Evolutionary conservation across 2,329 filamentous ascomycete genomes (phyloP), one percentile per base, ranked within the genome.

Genomic region (Pseudocercospora crystallina): DNA sequence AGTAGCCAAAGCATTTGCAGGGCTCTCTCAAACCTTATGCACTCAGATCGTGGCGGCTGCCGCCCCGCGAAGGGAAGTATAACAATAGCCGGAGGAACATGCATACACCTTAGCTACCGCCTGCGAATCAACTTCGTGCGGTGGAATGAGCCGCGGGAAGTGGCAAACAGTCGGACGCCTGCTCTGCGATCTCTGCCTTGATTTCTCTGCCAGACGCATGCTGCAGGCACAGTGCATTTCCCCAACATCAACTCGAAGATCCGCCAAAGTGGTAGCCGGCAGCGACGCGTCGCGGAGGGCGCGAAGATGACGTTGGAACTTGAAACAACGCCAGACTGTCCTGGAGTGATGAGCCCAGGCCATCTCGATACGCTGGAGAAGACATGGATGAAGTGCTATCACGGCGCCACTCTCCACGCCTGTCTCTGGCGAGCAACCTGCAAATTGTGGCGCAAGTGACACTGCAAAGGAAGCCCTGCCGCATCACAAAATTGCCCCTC

Each of bases 301-400:
- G 20, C 20, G 20, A 26, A 26, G 20, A 32, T 30, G 17, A 38
- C 17, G 43, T 29, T 29, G 33, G 32, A 45, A 20, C 17, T 36
- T 43, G 41, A 43, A 43, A 43, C 41, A 17, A 43, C 30, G 41
- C 14, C n/a, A 43, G 11, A 13, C 14, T 29, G 41, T 43, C 29
- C 14, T 42, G 5, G 10, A 17, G 33, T 33, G 41, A 43, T 33
- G 41, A 26, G 41, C 41, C 29, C 29, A 34, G n/a, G 9, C n/a
- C 17, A 14, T 34, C 31, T 30, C 41, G 30, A 20, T 45, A 32
- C 26, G 35, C 42, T 34, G 37, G 43, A 45, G 20, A 26, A 7
- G 20, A 34, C 43, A 45, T 45, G 33, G 43, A 36, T 26, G 43
- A 11, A 39, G 29, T 36, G 39, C 39, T 35, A 41, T 49, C 47